Evolutionary conservation across 495 filamentous ascomycete genomes (phyloP).

Genomic region (Aspergillus baeticus): DNA sequence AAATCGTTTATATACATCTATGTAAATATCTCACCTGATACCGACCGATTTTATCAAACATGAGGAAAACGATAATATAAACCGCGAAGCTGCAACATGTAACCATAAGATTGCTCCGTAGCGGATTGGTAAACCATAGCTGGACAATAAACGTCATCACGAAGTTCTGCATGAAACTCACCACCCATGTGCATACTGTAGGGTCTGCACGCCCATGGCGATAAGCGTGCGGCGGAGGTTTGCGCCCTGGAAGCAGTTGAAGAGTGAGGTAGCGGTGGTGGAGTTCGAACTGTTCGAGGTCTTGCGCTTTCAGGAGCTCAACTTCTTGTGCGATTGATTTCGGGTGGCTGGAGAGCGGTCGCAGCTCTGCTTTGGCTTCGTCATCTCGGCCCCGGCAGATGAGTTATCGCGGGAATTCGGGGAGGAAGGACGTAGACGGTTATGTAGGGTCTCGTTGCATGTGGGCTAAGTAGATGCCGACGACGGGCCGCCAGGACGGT

Average conservation of each 20-base stretch:
- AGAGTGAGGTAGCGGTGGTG: constrained; percentile 33
- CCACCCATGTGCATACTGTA: constrained; percentile 59
- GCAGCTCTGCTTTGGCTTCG: constrained; percentile 31
- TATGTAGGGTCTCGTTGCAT: constrained; percentile 20
- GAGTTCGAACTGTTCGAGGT: constrained; percentile 43
- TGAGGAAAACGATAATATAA: too few species aligned
- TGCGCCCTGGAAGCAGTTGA: constrained; percentile 54
- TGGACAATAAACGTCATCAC: too few species aligned
- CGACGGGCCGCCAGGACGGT: too few species aligned
- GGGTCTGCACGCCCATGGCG: constrained; percentile 45
- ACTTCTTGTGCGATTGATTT: constrained; percentile 15
- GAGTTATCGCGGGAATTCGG: constrained; percentile 62
- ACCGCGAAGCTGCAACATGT: too few species aligned
- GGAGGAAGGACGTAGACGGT: constrained; percentile 55
- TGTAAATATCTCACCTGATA: too few species aligned
- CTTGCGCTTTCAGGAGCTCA: constrained; percentile 43
- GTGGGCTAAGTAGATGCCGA: too few species aligned
- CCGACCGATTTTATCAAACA: too few species aligned
- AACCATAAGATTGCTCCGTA: too few species aligned
- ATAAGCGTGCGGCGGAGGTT: constrained; percentile 48
- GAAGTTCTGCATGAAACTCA: constrained; percentile 42
- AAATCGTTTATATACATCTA: too few species aligned
- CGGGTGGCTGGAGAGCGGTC: not conserved
- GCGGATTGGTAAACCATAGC: too few species aligned
- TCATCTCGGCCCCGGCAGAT: constrained; percentile 46